These are phyloP conservation scores for Erigeron philadelphicus DNA, from an alignment of 140 eudicot genomes.

Conservation along the genomic window DNA sequence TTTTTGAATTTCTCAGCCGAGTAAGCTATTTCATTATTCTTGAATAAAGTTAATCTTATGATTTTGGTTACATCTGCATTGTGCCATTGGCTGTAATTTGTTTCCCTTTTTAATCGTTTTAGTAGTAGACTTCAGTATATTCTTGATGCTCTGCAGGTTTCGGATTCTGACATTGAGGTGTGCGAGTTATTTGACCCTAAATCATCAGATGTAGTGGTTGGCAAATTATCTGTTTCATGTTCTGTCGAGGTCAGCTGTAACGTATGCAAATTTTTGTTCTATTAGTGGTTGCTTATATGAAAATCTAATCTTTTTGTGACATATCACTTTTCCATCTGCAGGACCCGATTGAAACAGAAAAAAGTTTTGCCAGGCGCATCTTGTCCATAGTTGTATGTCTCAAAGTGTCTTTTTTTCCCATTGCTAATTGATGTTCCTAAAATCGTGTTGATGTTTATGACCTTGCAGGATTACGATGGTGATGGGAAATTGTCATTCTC, in stretches of 20 bases:
- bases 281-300: not conserved
- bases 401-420: conserved; percentile 16
- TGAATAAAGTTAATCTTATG: not conserved
- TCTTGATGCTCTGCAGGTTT: conserved; percentile 41
- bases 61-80: not conserved
- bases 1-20: conserved; percentile 56
- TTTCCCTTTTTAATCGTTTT: not conserved
- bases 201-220: conserved; percentile 45
- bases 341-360: conserved; percentile 88
- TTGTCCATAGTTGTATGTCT: conserved; percentile 70
- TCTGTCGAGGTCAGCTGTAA: conserved; percentile 57
- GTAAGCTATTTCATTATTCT: conserved; percentile 36
- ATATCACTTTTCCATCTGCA: conserved; percentile 24
- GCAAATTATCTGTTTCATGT: conserved; percentile 62
- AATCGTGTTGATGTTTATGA: conserved; percentile 14
- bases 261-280: conserved; percentile 11
- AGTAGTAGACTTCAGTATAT: not conserved
- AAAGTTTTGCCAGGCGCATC: conserved; percentile 62
- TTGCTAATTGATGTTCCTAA: not conserved
- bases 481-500: conserved; percentile 66
- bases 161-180: conserved; percentile 43
- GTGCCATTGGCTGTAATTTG: not conserved
- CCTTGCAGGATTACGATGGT: conserved; percentile 64
- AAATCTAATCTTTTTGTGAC: not conserved
- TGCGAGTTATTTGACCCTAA: conserved; percentile 68